phyloP scores from a whole-genome alignment of 176 grass and related monocot genomes.

The Avena eriantha region DNA sequence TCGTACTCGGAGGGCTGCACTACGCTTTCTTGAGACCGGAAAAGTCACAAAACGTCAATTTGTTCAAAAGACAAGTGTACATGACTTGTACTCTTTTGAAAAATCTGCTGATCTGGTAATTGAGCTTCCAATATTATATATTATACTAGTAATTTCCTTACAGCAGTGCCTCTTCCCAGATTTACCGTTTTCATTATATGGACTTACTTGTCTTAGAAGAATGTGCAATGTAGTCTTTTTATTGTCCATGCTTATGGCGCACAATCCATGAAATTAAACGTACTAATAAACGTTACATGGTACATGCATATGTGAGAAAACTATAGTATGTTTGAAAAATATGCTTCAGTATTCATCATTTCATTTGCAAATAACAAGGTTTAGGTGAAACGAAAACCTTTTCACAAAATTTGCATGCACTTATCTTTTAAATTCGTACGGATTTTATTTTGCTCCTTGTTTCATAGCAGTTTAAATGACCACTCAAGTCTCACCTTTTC shows the following conservation, averaged over 20 bases:
- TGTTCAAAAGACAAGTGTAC: constrained; percentile 43
- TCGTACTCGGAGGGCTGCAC: constrained; percentile 36
- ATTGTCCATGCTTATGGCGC: not conserved
- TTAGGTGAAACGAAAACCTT: not conserved
- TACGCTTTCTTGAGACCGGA: constrained; percentile 47
- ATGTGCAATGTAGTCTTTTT: not conserved
- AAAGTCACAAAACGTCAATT: constrained; percentile 32
- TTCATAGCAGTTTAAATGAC: not conserved
- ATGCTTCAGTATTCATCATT: not conserved
- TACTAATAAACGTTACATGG: not conserved
- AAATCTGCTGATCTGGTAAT: constrained; percentile 42
- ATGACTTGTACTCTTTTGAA: constrained; percentile 54
- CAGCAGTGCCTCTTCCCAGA: not conserved
- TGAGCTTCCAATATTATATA: not conserved
- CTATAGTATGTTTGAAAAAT: not conserved
- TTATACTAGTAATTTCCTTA: not conserved
- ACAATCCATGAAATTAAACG: not conserved
- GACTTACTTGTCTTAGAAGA: not conserved
- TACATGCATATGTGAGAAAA: not conserved
- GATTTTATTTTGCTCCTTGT: not conserved
- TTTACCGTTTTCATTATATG: not conserved
- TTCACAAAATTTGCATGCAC: not conserved
- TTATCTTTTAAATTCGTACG: not conserved
- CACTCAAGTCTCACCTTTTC: not conserved
- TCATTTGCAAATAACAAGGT: not conserved